Percentiles rank a stretch among this genome's conserved stretches.
Evolutionary conservation across 148 eudicot genomes (phyloP).

Genomic region (Polygonum maritimum): DNA sequence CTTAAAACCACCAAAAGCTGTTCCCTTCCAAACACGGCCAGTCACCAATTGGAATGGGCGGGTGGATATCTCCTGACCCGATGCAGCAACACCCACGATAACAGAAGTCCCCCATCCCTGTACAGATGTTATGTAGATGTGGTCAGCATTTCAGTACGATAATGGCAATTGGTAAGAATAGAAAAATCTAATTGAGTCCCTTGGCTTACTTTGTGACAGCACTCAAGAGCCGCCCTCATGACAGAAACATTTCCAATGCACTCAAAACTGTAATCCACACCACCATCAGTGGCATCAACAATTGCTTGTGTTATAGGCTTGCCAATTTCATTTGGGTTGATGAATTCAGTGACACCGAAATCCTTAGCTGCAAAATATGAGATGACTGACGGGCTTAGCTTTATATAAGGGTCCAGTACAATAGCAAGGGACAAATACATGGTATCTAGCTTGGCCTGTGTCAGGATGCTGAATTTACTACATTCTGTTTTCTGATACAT

Average conservation of each 20-base stretch:
- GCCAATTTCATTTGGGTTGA: constrained; percentile 86
- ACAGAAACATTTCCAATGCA: constrained; percentile 93
- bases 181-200: background rate
- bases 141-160: background rate
- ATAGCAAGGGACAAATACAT: background rate
- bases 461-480: background rate
- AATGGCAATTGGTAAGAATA: background rate
- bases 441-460: background rate
- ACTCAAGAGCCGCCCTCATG: constrained; percentile 95
- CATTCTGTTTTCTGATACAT: background rate
- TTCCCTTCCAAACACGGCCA: constrained; percentile 99
- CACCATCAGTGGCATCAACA: constrained; percentile 96
- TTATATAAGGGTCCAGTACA: background rate
- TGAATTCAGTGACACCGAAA: constrained; percentile 90
- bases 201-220: constrained; percentile 86
- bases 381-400: background rate
- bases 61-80: constrained; percentile 94
- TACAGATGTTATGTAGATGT: background rate
- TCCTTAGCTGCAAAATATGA: constrained; percentile 56
- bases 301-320: constrained; percentile 94
- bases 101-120: constrained; percentile 99
- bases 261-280: constrained; percentile 97
- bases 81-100: constrained; percentile 96
- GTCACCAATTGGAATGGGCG: constrained; percentile 98
- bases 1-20: constrained; percentile 98